A percentile compares a stretch with the other conserved stretches of the same genome.
Conservation (phyloP, 495 filamentous ascomycete genomes). For the Penicilliopsis zonata region DNA sequence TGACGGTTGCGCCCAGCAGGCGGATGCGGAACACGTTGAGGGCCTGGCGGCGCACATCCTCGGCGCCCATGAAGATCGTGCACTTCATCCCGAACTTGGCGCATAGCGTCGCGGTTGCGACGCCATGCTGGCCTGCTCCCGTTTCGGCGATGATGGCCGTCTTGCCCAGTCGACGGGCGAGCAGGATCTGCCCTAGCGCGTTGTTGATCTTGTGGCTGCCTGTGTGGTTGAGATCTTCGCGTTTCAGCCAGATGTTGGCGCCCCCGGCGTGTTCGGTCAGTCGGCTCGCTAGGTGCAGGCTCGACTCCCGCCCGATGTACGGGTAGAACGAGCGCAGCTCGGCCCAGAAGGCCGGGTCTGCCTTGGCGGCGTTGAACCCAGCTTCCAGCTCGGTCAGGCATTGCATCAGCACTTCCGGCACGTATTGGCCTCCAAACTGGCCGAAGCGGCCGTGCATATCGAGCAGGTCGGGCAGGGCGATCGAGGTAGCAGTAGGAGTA, state of each 20-base stretch:
- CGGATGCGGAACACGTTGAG: constrained; percentile 96
- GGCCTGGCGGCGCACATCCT: constrained; percentile 86
- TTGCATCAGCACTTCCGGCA: constrained; percentile 96
- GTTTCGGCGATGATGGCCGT: constrained; percentile 93
- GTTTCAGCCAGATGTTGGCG: constrained; percentile 90
- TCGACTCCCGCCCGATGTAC: constrained; percentile 92
- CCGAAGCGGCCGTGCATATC: constrained; percentile 77
- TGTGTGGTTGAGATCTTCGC: constrained; percentile 84
- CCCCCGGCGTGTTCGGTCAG: constrained; percentile 81
- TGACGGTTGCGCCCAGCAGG: constrained; percentile 79
- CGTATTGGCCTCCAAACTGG: constrained; percentile 97
- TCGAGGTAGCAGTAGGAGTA: too few relatives aligned
- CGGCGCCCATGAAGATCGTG: constrained; percentile 90
- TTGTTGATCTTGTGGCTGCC: constrained; percentile 97
- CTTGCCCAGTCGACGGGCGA: constrained; percentile 76
- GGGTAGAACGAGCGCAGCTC: constrained; percentile 94
- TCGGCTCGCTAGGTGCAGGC: constrained; percentile 77
- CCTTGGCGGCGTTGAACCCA: constrained; percentile 76
- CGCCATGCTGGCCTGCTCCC: constrained; percentile 92
- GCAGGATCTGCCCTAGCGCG: constrained; percentile 79
- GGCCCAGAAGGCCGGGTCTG: constrained; percentile 90
- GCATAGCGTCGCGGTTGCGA: constrained; percentile 90
- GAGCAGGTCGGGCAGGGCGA: constrained; percentile 33
- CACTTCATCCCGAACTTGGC: constrained; percentile 95
- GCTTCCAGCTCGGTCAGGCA: constrained; percentile 81